phyloP scores from a whole-genome alignment of 768 basidiomycete genomes.

The Suillus discolor region DNA sequence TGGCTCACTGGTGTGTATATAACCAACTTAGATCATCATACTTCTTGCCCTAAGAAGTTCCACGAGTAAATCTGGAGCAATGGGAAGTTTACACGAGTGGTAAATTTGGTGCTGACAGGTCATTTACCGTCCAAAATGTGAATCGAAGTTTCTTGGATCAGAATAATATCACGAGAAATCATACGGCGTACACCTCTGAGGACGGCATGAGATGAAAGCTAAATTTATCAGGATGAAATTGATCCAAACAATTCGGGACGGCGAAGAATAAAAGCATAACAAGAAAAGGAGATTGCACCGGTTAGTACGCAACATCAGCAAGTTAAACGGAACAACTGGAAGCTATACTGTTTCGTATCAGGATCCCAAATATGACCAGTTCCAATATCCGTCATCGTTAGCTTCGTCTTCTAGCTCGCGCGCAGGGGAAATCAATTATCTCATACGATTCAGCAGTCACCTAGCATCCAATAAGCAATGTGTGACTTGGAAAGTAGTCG shows the following conservation, averaged over 20 bases:
- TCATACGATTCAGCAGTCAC: conserved; percentile 99
- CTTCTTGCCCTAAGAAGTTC: conserved; percentile 23
- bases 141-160: neutral
- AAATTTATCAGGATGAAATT: conserved; percentile 1
- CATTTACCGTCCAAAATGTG: conserved; percentile 6
- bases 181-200: neutral
- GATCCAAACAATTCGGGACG: neutral
- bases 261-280: neutral
- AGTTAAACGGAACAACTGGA: conserved; percentile 88
- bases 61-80: conserved; percentile 26
- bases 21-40: conserved; percentile 9
- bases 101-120: conserved; percentile 34
- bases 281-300: neutral
- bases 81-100: conserved; percentile 26
- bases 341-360: conserved; percentile 98
- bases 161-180: neutral
- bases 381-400: conserved; percentile 88
- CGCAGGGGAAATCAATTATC: conserved; percentile 98
- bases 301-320: conserved; percentile 24
- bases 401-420: conserved; percentile 96
- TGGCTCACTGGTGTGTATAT: neutral
- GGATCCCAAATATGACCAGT: conserved; percentile 99
- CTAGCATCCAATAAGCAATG: conserved; percentile 48
- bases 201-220: neutral
- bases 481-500: conserved; percentile 3